Base-by-base conservation (phyloP, 108 stramenopile species). In the Nitzschia putrida region DNA sequence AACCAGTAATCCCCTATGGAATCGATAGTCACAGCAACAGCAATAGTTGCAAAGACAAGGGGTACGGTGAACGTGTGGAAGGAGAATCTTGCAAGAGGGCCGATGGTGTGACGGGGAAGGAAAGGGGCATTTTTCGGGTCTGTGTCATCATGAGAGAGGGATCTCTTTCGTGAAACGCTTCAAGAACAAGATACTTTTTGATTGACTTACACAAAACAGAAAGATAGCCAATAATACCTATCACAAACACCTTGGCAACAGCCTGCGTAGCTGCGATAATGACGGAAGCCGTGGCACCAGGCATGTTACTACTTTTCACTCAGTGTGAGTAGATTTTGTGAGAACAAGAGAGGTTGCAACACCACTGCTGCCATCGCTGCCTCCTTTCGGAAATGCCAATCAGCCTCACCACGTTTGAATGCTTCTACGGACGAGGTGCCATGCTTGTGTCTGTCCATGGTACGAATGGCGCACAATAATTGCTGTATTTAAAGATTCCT, bases 231-330 rank as follows among this genome's bases (percentile, higher is more conserved):
- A 83, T 72, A 2, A 64, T 56, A 8, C 83, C 85, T 47, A 89
- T 89, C 8, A 82, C 65, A 60, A 79, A 89, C 7, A 83, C 85
- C 45, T 89, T 89, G 0, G 81, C 85, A 8, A 86, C 85, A 5
- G 80, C 66, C 24, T 79, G 80, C 2, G 77, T 82, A n/a, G 83
- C 68, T 38, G 88, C 85, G 21, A 79, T 68, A n/a, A 89, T 69
- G 0, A 89, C 84, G 8, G 85, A 80, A 50, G 61, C 42, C 25
- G 80, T 61, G 52, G 80, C 70, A 41, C 39, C 69, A 12, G 73
- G 6, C 83, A 84, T 84, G 1, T 34, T 34, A 3, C 29, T 1
- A 4, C 29, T 34, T 34, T 34, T 34, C 29, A 34, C 29, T 34
- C 3, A 34, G 29, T 34, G 29, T 34, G 29, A 34, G 4, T 4